Evolutionary conservation across 1,284 basidiomycete species (phyloP).

Genomic region (Cryptococcus jaspeensis): DNA sequence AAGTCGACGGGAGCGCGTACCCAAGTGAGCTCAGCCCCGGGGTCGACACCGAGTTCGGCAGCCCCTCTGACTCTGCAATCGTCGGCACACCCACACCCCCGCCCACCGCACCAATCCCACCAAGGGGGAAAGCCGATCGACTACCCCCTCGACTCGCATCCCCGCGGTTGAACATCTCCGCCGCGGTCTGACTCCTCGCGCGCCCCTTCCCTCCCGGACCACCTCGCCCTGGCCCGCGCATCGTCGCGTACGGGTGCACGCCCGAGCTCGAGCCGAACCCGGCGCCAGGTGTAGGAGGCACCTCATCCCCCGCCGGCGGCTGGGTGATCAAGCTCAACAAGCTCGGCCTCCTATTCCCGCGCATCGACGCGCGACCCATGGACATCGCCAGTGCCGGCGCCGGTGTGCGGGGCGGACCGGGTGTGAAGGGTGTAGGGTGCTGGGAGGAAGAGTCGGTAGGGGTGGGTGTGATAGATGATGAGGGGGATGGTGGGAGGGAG

Average conservation of each 20-base stretch:
- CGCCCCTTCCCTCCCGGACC: constrained; percentile 23
- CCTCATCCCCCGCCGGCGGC: constrained; percentile 17
- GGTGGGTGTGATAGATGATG: constrained; percentile 8
- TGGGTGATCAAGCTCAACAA: constrained; percentile 43
- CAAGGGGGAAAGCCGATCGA: constrained; percentile 19
- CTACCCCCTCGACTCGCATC: constrained; percentile 10
- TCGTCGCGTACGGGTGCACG: constrained; percentile 20
- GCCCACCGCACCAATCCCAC: background rate
- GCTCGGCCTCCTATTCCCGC: constrained; percentile 28
- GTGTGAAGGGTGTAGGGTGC: constrained; percentile 34
- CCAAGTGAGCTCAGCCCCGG: constrained; percentile 3
- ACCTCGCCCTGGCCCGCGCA: constrained; percentile 9
- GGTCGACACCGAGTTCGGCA: background rate
- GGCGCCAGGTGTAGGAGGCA: no score
- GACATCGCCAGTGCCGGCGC: constrained; percentile 22
- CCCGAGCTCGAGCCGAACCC: no score
- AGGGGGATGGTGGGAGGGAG: constrained; percentile 24
- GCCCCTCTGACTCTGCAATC: constrained; percentile 24
- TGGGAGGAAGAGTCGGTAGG: constrained; percentile 12
- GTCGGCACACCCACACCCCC: constrained; percentile 19
- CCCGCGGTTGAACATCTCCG: constrained; percentile 7
- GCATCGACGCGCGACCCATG: constrained; percentile 16
- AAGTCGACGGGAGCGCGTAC: constrained; percentile 9
- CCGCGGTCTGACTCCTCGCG: constrained; percentile 32
- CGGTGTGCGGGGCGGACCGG: constrained; percentile 39